Conservation (phyloP, 495 filamentous ascomycete species). For the Friedmanniomyces simplex region DNA sequence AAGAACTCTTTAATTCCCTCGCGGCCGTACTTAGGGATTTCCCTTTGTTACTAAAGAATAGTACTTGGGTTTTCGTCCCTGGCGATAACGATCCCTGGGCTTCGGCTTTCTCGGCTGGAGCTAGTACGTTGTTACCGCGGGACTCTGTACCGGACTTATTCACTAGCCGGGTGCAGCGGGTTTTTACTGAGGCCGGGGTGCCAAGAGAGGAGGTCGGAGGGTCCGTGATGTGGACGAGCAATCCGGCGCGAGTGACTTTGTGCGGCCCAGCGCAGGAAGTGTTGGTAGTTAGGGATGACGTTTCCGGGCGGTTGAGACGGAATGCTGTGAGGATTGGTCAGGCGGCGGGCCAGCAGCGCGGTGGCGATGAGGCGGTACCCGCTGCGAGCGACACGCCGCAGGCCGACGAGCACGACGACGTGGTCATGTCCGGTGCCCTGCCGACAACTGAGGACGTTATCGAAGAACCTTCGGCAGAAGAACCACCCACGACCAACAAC, state of each 20-base stretch:
- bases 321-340: slow-evolving; percentile 51
- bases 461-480: no score
- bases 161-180: slow-evolving; percentile 69
- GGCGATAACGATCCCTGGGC: slow-evolving; percentile 95
- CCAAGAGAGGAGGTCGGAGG: slow-evolving; percentile 40
- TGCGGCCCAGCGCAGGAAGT: slow-evolving; percentile 84
- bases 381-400: background rate
- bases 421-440: slow-evolving; percentile 16
- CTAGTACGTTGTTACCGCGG: slow-evolving; percentile 61
- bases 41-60: slow-evolving; percentile 63
- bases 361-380: background rate
- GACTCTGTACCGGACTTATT: slow-evolving; percentile 74
- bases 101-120: slow-evolving; percentile 76
- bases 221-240: slow-evolving; percentile 77
- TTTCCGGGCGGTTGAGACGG: slow-evolving; percentile 63
- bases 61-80: slow-evolving; percentile 84
- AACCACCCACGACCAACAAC: background rate
- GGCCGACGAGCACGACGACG: slow-evolving; percentile 1
- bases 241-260: slow-evolving; percentile 66
- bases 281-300: slow-evolving; percentile 75
- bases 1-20: slow-evolving; percentile 83
- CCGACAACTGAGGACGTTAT: slow-evolving; percentile 9
- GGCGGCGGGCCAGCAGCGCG: background rate
- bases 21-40: slow-evolving; percentile 77
- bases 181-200: slow-evolving; percentile 44